These are phyloP conservation scores for Pseudogymnoascus sp. DNA, from an alignment of 2,329 filamentous ascomycete species.

Conservation along the genomic window DNA sequence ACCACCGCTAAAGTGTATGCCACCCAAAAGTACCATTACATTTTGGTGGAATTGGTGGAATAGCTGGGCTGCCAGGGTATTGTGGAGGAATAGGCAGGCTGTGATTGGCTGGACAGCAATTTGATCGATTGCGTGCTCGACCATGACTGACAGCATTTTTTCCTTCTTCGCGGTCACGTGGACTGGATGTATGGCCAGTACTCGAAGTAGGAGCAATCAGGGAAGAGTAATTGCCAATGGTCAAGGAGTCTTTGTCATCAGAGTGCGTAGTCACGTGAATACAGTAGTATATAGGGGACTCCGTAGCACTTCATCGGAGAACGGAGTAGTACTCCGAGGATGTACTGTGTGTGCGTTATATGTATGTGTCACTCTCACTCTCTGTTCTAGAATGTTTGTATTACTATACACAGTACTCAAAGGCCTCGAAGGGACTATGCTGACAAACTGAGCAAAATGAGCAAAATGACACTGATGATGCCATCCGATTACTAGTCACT, in stretches of 20 bases:
- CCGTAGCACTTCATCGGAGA: background rate
- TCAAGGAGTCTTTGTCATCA: background rate
- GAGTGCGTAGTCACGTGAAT: background rate
- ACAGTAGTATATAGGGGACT: too few species aligned
- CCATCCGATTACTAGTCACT: background rate
- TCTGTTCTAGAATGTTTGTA: background rate
- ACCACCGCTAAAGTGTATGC: too few species aligned
- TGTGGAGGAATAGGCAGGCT: background rate
- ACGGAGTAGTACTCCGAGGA: background rate
- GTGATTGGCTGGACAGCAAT: conserved; percentile 5
- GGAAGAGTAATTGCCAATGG: background rate
- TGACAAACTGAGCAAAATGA: background rate
- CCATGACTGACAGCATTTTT: background rate
- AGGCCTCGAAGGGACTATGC: background rate
- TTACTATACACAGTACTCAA: background rate
- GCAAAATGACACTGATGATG: background rate
- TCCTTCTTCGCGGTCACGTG: background rate
- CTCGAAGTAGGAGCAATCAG: background rate
- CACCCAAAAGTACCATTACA: background rate
- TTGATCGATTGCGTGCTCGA: conserved; percentile 9
- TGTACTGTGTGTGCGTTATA: background rate
- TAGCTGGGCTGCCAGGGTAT: conserved; percentile 6
- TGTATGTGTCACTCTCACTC: background rate
- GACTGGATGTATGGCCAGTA: background rate
- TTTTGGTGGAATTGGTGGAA: background rate